Conservation (phyloP, 805 yeast species). For the Candida nanaspora region DNA sequence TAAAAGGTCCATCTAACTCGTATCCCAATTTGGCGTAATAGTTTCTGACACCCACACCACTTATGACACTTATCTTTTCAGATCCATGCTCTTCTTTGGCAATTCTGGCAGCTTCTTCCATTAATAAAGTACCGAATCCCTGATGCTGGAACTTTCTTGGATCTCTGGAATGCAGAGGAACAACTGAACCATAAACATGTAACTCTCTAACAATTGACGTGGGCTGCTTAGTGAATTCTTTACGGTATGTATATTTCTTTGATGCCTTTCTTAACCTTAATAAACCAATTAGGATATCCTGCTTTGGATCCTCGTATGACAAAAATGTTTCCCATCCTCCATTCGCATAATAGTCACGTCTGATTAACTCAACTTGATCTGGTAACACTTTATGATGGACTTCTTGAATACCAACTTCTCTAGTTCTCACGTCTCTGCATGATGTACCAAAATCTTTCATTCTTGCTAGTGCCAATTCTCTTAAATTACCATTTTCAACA, state of each 20-base stretch:
- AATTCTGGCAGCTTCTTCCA: conserved; percentile 98
- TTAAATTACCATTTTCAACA: conserved; percentile 93
- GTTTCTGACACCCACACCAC: conserved; percentile 97
- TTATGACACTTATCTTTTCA: conserved; percentile 82
- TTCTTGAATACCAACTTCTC: conserved; percentile 98
- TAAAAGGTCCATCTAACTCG: conserved; percentile 88
- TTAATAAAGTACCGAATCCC: conserved; percentile 93
- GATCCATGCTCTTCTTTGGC: conserved; percentile 95
- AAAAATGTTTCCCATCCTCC: conserved; percentile 99
- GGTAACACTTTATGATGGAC: conserved; percentile 96
- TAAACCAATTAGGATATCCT: conserved; percentile 90
- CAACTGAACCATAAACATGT: conserved; percentile 96
- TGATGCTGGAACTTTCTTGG: conserved; percentile 98
- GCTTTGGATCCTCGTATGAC: conserved; percentile 93
- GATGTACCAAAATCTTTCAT: conserved; percentile 97
- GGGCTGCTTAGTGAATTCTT: conserved; percentile 76
- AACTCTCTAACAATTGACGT: conserved; percentile 94
- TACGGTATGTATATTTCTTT: conserved; percentile 82
- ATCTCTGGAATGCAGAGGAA: conserved; percentile 91
- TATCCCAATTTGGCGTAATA: conserved; percentile 92
- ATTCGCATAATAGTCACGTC: conserved; percentile 95
- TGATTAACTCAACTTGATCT: conserved; percentile 90
- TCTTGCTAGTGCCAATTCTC: conserved; percentile 92
- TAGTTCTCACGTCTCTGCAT: conserved; percentile 92
- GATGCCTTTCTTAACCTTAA: conserved; percentile 83